Evolutionary conservation across 202 grass and related monocot genomes (phyloP).

Genomic region (Saccharum hybrid): DNA sequence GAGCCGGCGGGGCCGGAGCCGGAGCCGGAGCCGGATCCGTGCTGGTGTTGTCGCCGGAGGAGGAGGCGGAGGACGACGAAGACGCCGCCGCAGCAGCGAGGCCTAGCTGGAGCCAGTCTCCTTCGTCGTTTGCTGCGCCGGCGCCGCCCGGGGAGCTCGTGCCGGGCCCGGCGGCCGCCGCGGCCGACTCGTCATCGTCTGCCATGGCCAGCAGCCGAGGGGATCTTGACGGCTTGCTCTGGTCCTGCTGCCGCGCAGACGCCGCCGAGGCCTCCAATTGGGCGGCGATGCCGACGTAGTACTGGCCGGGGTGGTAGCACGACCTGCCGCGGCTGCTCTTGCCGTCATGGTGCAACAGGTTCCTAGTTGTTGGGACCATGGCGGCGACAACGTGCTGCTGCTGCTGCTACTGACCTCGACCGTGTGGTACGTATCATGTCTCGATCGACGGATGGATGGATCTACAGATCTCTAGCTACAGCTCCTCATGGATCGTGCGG

Average conservation of each 20-base stretch:
- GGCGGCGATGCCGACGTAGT: slow-evolving; percentile 46
- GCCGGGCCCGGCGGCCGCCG: slow-evolving; percentile 19
- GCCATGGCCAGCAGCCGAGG: slow-evolving; percentile 44
- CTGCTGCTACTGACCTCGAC: slow-evolving; percentile 35
- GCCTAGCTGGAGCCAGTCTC: slow-evolving; percentile 73
- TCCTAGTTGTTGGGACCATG: slow-evolving; percentile 75
- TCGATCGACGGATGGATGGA: slow-evolving; percentile 13
- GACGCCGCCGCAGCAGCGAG: slow-evolving; percentile 24
- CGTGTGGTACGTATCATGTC: slow-evolving; percentile 46
- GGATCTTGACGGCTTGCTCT: slow-evolving; percentile 30
- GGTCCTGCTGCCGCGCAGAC: background rate
- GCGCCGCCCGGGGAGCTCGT: slow-evolving; percentile 26
- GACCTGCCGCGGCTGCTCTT: slow-evolving; percentile 41
- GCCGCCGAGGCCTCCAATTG: slow-evolving; percentile 44
- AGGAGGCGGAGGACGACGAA: slow-evolving; percentile 39
- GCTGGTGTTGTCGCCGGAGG: slow-evolving; percentile 48
- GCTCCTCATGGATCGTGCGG: slow-evolving; percentile 27
- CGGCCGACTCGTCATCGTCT: slow-evolving; percentile 22
- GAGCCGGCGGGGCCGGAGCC: background rate
- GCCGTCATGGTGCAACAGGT: slow-evolving; percentile 50
- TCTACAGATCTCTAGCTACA: slow-evolving; percentile 4
- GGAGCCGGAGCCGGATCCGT: slow-evolving; percentile 1
- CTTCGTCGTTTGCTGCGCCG: slow-evolving; percentile 24
- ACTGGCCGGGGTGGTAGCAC: slow-evolving; percentile 36
- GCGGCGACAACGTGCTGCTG: slow-evolving; percentile 11